Evolutionary conservation across 257 asterid genomes (phyloP), one percentile per base, ranked within the genome.

Genomic region (Solanum gracilifrons): DNA sequence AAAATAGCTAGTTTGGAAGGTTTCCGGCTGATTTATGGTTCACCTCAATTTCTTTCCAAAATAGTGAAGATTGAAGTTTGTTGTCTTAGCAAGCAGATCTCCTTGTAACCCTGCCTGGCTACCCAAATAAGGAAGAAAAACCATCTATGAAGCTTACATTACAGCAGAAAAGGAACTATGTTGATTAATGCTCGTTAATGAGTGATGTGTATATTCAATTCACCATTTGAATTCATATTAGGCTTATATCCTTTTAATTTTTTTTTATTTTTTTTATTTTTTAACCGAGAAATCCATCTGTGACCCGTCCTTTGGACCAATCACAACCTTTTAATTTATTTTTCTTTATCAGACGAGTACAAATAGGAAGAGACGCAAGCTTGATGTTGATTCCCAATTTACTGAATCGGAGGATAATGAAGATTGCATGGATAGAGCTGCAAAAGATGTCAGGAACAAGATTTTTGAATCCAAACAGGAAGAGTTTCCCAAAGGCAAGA

Each of bases 401-500:
- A 88, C 89, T 18, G 98, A 96, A 80, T 95, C 96, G 5, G 98
- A 94, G 88, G 99, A 95, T 60, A 91, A 90, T n/a, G 95, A 90
- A 86, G 94, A 93, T 72, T 86, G 89, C 90, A 87, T 79, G 84
- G 90, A 77, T 20, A 90, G 88, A 85, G 83, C 75, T 43, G 60
- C 88, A 11, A 92, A 93, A 89, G 95, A 91, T 87, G 79, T 72
- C 33, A 93, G 94, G 85, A 91, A 93, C 58, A 91, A 90, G 90
- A 91, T 92, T 86, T 90, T 92, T 21, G 97, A 93, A 83, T 93
- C 97, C 11, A 95, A 90, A 73, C 98, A 92, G 36, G 99, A 96
- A 80, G 99, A 94, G 82, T 92, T 95, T 43, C 98, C 99, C 13
- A 95, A 94, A 92, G 98, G 98, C 29, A 96, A 94, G 90, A 88